Conservation (phyloP, 352 stramenopile genomes). For the Pythium coloratum region DNA sequence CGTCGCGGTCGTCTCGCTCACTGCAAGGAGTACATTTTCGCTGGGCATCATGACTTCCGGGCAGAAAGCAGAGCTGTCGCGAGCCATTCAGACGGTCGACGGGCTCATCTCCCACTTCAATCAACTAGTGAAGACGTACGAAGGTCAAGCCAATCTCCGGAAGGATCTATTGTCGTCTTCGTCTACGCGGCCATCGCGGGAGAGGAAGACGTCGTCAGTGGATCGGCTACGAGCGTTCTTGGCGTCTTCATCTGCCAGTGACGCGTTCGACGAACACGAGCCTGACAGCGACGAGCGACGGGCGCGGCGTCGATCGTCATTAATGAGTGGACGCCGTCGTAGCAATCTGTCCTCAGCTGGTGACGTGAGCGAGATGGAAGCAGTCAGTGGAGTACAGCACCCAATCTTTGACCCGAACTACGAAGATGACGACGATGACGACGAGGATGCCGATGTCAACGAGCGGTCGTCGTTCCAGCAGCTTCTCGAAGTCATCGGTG, state of each 20-base stretch:
- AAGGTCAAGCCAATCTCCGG: constrained; percentile 18
- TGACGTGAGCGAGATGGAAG: background rate
- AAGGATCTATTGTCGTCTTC: constrained; percentile 11
- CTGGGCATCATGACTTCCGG: constrained; percentile 62
- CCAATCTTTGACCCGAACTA: background rate
- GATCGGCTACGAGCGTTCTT: constrained; percentile 26
- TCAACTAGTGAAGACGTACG: constrained; percentile 42
- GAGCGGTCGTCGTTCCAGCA: constrained; percentile 41
- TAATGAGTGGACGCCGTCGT: background rate
- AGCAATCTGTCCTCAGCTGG: background rate
- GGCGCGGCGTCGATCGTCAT: background rate
- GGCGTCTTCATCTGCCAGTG: constrained; percentile 9
- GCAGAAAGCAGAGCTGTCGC: constrained; percentile 55
- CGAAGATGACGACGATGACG: background rate
- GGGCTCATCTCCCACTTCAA: constrained; percentile 73
- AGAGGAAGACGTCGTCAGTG: constrained; percentile 14
- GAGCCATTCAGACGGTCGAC: constrained; percentile 63
- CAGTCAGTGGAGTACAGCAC: background rate
- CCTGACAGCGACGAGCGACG: background rate
- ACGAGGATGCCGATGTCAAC: background rate
- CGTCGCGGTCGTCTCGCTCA: constrained; percentile 51
- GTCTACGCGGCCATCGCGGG: background rate
- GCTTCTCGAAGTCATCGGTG: constrained; percentile 45
- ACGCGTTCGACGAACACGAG: constrained; percentile 16
- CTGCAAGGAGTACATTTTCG: constrained; percentile 42